Percentiles rank a stretch among this genome's conserved stretches.
Evolutionary conservation across 139 green algal species (phyloP).

Genomic region (Raphidocelis subcapitata): DNA sequence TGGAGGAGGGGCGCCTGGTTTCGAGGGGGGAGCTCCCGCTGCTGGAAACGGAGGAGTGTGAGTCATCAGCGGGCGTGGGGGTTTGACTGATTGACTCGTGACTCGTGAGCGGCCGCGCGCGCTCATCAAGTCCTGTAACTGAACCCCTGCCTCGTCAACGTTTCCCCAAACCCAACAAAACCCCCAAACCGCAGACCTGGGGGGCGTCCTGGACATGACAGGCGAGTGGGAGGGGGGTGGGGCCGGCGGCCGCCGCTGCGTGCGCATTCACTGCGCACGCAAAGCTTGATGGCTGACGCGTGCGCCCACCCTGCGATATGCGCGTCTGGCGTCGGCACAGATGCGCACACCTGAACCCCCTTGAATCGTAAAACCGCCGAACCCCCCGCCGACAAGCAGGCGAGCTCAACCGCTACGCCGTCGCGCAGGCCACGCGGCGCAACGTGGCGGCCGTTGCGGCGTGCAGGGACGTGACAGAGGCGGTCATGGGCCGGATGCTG

Average conservation of each 20-base stretch:
- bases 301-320: too few relatives aligned
- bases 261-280: too few relatives aligned
- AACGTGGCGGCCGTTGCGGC: conserved; percentile 57
- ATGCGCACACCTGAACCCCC: too few relatives aligned
- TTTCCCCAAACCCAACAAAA: not conserved
- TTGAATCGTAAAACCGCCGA: too few relatives aligned
- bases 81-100: conserved; percentile 9
- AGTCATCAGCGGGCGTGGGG: not conserved
- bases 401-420: conserved; percentile 73
- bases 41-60: conserved; percentile 74
- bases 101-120: too few relatives aligned
- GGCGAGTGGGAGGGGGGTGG: conserved; percentile 3
- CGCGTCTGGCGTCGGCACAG: too few relatives aligned
- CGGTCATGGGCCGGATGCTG: conserved; percentile 61
- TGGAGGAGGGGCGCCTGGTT: conserved; percentile 60
- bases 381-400: not conserved
- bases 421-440: conserved; percentile 60
- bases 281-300: too few relatives aligned
- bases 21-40: conserved; percentile 53
- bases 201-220: conserved; percentile 80
- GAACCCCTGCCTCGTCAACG: too few relatives aligned
- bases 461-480: conserved; percentile 65
- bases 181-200: conserved; percentile 43
- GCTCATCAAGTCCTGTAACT: too few relatives aligned
- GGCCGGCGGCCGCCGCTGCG: too few relatives aligned